A percentile compares a stretch with the other conserved stretches of the same genome.
Conservation (phyloP, 257 asterid genomes). For the Gentiana macrophylla region DNA sequence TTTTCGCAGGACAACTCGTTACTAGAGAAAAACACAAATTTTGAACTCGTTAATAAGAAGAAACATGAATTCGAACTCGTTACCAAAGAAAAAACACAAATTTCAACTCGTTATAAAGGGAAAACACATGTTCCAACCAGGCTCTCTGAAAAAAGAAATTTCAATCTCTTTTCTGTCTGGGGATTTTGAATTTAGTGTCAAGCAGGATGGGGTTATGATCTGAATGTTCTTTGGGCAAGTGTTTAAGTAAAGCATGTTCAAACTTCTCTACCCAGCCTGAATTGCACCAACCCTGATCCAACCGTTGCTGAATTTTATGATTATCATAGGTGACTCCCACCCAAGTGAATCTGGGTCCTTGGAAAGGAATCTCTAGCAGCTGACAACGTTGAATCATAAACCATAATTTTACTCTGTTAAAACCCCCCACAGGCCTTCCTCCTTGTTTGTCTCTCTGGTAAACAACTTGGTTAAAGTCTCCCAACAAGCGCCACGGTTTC, state of each 20-base stretch:
- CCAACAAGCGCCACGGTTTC: not conserved
- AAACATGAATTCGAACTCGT: no score
- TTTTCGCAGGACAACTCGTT: no score
- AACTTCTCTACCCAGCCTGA: not conserved
- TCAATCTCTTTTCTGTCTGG: not conserved
- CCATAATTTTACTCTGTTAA: not conserved
- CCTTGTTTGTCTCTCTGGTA: not conserved
- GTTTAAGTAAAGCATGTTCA: not conserved
- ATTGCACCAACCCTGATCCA: not conserved
- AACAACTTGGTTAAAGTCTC: not conserved
- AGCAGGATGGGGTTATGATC: not conserved
- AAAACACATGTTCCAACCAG: not conserved
- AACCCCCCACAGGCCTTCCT: not conserved
- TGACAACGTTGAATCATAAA: not conserved
- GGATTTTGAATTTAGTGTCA: not conserved
- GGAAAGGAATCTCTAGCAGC: not conserved
- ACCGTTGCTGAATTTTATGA: not conserved
- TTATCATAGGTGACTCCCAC: not conserved
- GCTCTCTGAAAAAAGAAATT: not conserved
- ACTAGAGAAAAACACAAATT: no score
- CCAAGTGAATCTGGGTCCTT: not conserved
- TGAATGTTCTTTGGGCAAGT: not conserved
- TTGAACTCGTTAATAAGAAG: no score
- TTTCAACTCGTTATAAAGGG: no score
- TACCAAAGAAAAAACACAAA: no score